Base-by-base conservation (phyloP, 108 stramenopile genomes). In the Epithemia pelagica region DNA sequence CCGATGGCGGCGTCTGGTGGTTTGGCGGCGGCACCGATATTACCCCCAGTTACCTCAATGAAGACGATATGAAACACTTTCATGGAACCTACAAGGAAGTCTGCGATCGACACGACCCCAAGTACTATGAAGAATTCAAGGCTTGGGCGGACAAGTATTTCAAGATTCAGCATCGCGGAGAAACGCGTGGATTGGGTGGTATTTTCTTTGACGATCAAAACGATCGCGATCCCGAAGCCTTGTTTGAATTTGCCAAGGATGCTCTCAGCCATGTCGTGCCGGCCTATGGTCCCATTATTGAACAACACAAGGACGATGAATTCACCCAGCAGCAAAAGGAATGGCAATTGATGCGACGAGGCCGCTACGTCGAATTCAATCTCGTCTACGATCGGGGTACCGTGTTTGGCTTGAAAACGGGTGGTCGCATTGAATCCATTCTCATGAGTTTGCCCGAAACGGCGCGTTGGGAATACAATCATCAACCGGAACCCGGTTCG, bases 1-100 rank as follows among this genome's bases (percentile, higher is more conserved):
- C 97, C 18, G 95, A 96, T 67, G 95, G 95, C 56, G 96, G 96
- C n/a, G 94, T 91, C 2, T 99, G 99, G 99, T 99, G 99, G 99
- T 99, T 98, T 69, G 99, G 99, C 22, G 99, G 99, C 25, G 99
- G 99, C 33, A 96, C 97, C 28, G 99, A 99, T 81, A 97, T 99
- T 68, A 99, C 99, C n/a, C 99, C 99, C 7, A 72, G 80, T 69
- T 99, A 98, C 77, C 73, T 99, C 53, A 71, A 96, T 60, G 85
- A 87, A 69, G 97, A 95, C 27, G 98, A 99, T 70, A 97, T 98
- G 90, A 83, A 75, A 63, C 97, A 99, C 66, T 99, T 99, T 74
- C 98, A 99, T 87, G 93, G 96, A 62, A 94, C 94, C 0, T 96
- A 96, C 85, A 97, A 97, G 90, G 83, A 88, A 67, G 87, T 96